Evolutionary conservation across 257 asterid species (phyloP).

Genomic region (Lantana camara): DNA sequence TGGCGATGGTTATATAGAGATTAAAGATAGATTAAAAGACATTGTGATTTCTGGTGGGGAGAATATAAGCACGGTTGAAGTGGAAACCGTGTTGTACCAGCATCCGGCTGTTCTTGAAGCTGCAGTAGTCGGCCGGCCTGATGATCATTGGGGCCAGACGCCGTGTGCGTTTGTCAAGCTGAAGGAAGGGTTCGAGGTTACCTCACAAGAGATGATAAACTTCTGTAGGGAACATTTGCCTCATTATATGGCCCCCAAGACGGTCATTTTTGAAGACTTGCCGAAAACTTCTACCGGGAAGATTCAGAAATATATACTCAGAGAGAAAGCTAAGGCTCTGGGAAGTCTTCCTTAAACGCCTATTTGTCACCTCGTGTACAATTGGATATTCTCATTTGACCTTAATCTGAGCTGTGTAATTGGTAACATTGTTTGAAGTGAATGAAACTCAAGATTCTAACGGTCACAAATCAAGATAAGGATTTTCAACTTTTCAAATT

Average conservation of each 20-base stretch:
- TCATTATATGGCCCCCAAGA: conserved; percentile 65
- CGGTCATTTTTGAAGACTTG: conserved; percentile 45
- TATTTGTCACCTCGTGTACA: neutral
- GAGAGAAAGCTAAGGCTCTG: conserved; percentile 54
- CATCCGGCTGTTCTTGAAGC: conserved; percentile 56
- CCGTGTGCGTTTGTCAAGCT: conserved; percentile 57
- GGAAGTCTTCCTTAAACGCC: conserved; percentile 40
- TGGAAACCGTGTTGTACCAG: conserved; percentile 44
- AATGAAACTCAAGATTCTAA: too few relatives aligned
- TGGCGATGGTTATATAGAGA: conserved; percentile 47
- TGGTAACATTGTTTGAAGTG: neutral
- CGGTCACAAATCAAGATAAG: too few relatives aligned
- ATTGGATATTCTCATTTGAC: neutral
- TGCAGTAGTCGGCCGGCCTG: conserved; percentile 59
- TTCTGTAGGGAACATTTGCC: conserved; percentile 48
- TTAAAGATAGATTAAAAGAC: conserved; percentile 53
- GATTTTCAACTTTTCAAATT: too few relatives aligned
- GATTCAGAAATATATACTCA: conserved; percentile 56
- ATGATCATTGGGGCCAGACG: conserved; percentile 60
- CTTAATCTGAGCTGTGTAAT: neutral
- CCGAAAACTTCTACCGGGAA: conserved; percentile 58
- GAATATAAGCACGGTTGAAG: conserved; percentile 49
- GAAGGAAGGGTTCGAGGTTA: conserved; percentile 46
- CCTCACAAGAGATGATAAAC: conserved; percentile 35
- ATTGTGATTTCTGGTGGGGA: conserved; percentile 57